Conservation (phyloP, 306 rosid genomes). For the Cucurbita argyrosperma region DNA sequence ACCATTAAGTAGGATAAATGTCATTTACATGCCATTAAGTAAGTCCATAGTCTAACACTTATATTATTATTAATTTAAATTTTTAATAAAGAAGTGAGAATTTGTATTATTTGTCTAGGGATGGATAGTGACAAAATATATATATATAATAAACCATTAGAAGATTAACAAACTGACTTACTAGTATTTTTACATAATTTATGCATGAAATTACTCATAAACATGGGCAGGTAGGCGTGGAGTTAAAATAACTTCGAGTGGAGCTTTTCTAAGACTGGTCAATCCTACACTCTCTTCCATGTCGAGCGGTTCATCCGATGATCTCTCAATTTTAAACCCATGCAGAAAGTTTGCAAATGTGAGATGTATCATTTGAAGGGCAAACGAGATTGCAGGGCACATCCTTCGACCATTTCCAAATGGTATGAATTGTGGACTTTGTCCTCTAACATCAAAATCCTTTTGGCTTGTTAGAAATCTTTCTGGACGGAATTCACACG, state of each 20-base stretch:
- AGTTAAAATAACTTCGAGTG: background rate
- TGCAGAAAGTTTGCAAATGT: background rate
- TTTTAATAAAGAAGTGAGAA: no score
- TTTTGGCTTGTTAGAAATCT: constrained; percentile 26
- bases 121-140: no score
- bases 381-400: background rate
- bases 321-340: background rate
- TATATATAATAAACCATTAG: no score
- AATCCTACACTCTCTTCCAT: background rate
- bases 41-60: no score
- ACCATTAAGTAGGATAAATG: no score
- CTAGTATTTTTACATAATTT: no score
- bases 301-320: background rate
- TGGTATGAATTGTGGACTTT: constrained; percentile 26
- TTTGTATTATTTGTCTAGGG: no score
- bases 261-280: background rate
- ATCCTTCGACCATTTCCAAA: constrained; percentile 30
- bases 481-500: constrained; percentile 28
- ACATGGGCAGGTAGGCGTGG: background rate
- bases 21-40: no score
- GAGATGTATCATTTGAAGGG: background rate
- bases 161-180: no score
- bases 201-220: background rate
- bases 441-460: constrained; percentile 32
- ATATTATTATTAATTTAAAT: no score